These are phyloP conservation scores for Podaxis sp. DNA, from an alignment of 768 basidiomycete species.

Conservation along the genomic window DNA sequence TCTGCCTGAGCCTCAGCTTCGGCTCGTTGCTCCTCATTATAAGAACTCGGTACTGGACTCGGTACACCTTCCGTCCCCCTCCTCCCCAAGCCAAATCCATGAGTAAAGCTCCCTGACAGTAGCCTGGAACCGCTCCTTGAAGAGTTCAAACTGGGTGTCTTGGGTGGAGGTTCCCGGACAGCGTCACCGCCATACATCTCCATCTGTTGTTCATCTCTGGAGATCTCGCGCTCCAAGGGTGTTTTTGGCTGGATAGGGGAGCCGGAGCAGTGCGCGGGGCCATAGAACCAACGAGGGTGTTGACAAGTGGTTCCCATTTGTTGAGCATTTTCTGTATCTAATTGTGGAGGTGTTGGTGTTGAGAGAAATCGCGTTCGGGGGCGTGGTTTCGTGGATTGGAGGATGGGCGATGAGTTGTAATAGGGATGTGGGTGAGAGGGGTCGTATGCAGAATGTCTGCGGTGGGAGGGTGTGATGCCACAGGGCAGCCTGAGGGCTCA, in stretches of 20 bases:
- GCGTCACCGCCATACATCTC: conserved; percentile 31
- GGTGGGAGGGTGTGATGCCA: not conserved
- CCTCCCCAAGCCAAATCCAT: not conserved
- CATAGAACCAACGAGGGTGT: not conserved
- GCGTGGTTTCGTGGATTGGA: not conserved
- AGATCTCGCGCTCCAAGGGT: conserved; percentile 7
- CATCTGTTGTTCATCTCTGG: conserved; percentile 19
- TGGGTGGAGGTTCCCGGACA: conserved; percentile 20
- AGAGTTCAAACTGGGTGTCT: not conserved
- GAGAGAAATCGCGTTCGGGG: not conserved
- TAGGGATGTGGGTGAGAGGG: not conserved
- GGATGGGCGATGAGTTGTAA: too few relatives aligned
- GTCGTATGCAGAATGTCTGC: not conserved
- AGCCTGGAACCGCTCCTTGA: not conserved
- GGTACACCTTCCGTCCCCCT: not conserved
- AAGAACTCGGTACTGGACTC: not conserved
- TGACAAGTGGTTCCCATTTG: not conserved
- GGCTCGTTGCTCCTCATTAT: not conserved
- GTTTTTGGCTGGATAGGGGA: not conserved
- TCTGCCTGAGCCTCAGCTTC: too few relatives aligned
- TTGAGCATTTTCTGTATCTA: not conserved
- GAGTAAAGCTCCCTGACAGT: too few relatives aligned
- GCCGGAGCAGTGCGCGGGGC: not conserved
- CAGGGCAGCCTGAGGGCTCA: too few relatives aligned
- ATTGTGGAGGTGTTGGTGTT: not conserved